Evolutionary conservation across 768 basidiomycete species (phyloP).

Genomic region (Chalciporus sphaerocephalus): DNA sequence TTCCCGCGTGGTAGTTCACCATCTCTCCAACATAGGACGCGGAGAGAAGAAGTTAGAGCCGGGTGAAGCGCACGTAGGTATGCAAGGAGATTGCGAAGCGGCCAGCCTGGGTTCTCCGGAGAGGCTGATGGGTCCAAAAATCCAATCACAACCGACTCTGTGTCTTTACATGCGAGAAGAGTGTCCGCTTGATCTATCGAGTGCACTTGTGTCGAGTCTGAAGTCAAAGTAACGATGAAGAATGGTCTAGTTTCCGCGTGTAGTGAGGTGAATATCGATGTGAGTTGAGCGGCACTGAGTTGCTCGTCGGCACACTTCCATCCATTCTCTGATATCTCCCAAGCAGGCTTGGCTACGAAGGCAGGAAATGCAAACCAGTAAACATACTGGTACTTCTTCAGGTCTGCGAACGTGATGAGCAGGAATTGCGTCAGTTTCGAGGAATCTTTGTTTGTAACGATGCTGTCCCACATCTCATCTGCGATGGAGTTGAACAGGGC

Average conservation of each 20-base stretch:
- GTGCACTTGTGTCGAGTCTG: slow-evolving; percentile 39
- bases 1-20: slow-evolving; percentile 42
- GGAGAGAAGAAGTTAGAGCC: slow-evolving; percentile 43
- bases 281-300: slow-evolving; percentile 41
- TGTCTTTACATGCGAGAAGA: slow-evolving; percentile 51
- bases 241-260: slow-evolving; percentile 43
- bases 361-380: slow-evolving; percentile 99
- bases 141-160: slow-evolving; percentile 44
- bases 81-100: slow-evolving; percentile 85
- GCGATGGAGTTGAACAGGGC: slow-evolving; percentile 74
- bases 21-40: slow-evolving; percentile 78
- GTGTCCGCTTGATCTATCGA: slow-evolving; percentile 51
- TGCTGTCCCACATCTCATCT: slow-evolving; percentile 70
- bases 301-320: slow-evolving; percentile 50
- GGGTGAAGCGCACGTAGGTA: slow-evolving; percentile 67
- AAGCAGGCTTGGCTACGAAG: slow-evolving; percentile 82
- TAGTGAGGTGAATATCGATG: slow-evolving; percentile 50
- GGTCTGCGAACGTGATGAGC: slow-evolving; percentile 90
- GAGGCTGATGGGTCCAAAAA: slow-evolving; percentile 86
- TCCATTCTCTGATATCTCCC: slow-evolving; percentile 69
- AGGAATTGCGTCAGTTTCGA: slow-evolving; percentile 71
- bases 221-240: slow-evolving; percentile 53
- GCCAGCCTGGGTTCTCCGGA: slow-evolving; percentile 79
- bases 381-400: slow-evolving; percentile 96
- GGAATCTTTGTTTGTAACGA: slow-evolving; percentile 48